Evolutionary conservation across 768 basidiomycete species (phyloP).

Genomic region (Russula sp.): DNA sequence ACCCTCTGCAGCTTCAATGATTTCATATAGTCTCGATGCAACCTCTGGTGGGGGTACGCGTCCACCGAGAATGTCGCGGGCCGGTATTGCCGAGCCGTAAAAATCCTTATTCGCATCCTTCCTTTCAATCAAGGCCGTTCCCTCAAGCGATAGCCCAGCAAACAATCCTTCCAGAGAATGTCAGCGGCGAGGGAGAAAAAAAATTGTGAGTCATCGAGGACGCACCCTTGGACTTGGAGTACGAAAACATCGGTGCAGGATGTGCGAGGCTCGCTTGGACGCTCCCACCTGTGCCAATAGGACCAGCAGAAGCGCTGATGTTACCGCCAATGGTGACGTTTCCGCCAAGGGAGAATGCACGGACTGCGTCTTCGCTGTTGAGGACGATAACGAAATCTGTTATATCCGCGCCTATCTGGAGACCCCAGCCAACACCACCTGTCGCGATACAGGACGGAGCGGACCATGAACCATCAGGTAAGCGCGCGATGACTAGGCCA

Average conservation of each 20-base stretch:
- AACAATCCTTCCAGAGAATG: slow-evolving; percentile 64
- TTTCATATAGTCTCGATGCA: slow-evolving; percentile 85
- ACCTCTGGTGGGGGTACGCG: slow-evolving; percentile 97
- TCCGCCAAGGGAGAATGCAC: slow-evolving; percentile 91
- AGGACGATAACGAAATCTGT: slow-evolving; percentile 96
- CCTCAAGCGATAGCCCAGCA: slow-evolving; percentile 91
- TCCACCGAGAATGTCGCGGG: slow-evolving; percentile 85
- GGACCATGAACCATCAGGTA: slow-evolving; percentile 94
- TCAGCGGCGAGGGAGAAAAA: neutral
- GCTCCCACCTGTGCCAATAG: slow-evolving; percentile 90
- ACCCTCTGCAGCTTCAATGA: slow-evolving; percentile 94
- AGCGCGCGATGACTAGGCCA: slow-evolving; percentile 85
- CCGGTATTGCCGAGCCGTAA: slow-evolving; percentile 87
- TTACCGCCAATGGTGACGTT: slow-evolving; percentile 95
- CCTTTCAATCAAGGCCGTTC: slow-evolving; percentile 89
- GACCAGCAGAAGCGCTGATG: slow-evolving; percentile 80
- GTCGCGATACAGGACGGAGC: slow-evolving; percentile 97
- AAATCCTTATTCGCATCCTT: slow-evolving; percentile 96
- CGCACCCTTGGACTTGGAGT: slow-evolving; percentile 90
- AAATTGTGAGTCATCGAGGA: slow-evolving; percentile 2
- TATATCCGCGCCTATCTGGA: slow-evolving; percentile 94
- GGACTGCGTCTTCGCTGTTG: slow-evolving; percentile 92
- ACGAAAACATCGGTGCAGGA: slow-evolving; percentile 96
- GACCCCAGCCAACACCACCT: slow-evolving; percentile 89
- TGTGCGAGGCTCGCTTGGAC: slow-evolving; percentile 84